Evolutionary conservation across 2,329 filamentous ascomycete species (phyloP), one percentile per base, ranked within the genome.

Genomic region (Sclerotinia minor): DNA sequence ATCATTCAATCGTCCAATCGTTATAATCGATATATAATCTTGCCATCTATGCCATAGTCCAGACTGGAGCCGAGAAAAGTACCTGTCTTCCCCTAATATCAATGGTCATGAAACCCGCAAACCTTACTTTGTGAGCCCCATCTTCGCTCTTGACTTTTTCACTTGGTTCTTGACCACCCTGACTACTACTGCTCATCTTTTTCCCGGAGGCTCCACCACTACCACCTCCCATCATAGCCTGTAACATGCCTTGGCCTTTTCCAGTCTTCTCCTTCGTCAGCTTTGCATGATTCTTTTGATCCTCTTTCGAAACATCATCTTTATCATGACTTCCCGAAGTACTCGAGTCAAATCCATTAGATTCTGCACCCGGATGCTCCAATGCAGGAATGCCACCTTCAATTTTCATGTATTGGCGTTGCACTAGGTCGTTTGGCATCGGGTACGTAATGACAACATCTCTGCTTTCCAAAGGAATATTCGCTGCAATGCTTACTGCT

Each of bases 381-480:
- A 93, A 79, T 0, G 87, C 79, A 1, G 90, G 90, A 47, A 94
- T 81, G 0, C 83, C 83, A 15, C 80, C 78, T 77, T 98, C 95
- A 5, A 92, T 80, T 75, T 96, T 96, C 94, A 98, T 97, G 71
- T 91, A 83, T 5, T 89, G 85, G 2, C 87, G 81, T 69, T 89
- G 83, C 68, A 98, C 83, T 53, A 83, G 78, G 55, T 90, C 86
- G 54, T 92, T 91, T 0, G 95, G 94, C 68, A 89, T 81, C 64
- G 94, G 93, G 77, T 97, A 97, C 70, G 90, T 87, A 69, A 99
- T 90, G 54, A 88, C 88, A 21, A 99, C 92, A 75, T 98, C 95
- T 71, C 95, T 87, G 73, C 92, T 95, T 79, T 99, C 95, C 50
- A 96, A 81, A 0, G 95, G 94, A 57, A 98, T 81, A 77, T 97